A percentile compares a stretch with the other conserved stretches of the same genome.
Conservation (phyloP, 1,284 basidiomycete genomes). For the Moniliella sp. region DNA sequence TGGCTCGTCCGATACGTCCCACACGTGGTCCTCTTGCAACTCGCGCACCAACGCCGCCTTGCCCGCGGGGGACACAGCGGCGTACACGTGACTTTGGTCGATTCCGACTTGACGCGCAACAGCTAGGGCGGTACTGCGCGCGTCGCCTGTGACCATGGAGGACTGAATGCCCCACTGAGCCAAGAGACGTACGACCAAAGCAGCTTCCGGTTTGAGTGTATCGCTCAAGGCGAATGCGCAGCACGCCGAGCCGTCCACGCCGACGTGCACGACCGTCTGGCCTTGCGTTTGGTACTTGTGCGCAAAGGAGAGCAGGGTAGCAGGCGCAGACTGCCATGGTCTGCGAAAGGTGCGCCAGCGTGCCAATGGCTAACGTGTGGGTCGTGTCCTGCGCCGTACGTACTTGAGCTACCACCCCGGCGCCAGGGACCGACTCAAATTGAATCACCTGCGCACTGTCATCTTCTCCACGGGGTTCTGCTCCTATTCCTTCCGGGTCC, state of each 20-base stretch:
- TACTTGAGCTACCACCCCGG: no score
- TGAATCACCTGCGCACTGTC: no score
- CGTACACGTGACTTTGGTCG: constrained; percentile 16
- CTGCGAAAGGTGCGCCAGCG: no score
- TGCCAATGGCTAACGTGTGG: no score
- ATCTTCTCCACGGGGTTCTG: no score
- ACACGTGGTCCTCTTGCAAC: no score
- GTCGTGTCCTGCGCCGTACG: no score
- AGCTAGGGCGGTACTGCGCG: constrained; percentile 15
- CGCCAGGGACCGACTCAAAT: no score
- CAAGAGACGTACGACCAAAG: constrained; percentile 11
- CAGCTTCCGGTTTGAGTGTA: constrained; percentile 23
- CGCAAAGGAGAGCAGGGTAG: not conserved
- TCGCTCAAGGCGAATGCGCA: constrained; percentile 21
- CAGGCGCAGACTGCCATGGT: not conserved
- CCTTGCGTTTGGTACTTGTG: constrained; percentile 13
- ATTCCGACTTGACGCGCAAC: constrained; percentile 20
- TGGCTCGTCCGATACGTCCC: no score
- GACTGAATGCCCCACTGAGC: constrained; percentile 20
- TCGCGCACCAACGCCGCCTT: constrained; percentile 14
- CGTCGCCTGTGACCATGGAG: constrained; percentile 28
- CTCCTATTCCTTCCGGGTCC: no score
- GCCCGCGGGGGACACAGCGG: constrained; percentile 26
- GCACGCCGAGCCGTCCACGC: constrained; percentile 12
- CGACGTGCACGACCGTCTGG: constrained; percentile 20